A percentile compares a stretch with the other conserved stretches of the same genome.
Conservation (phyloP, 2,329 filamentous ascomycete species). For the Dactylella cylindrospora region DNA sequence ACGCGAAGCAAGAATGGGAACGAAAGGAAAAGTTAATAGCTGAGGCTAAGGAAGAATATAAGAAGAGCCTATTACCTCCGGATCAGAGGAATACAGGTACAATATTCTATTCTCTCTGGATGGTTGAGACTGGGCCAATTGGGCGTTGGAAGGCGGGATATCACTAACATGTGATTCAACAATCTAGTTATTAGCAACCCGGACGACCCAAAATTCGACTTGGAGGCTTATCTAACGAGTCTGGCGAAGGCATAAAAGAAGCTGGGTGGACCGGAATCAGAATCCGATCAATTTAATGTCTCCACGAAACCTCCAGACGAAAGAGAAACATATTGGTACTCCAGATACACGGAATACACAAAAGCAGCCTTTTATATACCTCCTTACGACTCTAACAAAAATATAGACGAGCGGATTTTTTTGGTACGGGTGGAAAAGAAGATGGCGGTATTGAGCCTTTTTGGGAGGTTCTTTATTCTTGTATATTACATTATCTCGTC, state of each 20-base stretch:
- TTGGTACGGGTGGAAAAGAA: background rate
- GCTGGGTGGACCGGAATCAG: no score
- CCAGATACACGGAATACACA: no score
- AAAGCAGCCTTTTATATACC: no score
- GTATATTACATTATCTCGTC: conserved; percentile 44
- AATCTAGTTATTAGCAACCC: conserved; percentile 70
- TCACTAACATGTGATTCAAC: conserved; percentile 31
- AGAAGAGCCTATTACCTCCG: conserved; percentile 68
- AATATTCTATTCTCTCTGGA: conserved; percentile 23
- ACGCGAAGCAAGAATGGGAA: conserved; percentile 78
- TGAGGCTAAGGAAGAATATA: conserved; percentile 87
- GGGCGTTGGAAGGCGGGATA: background rate
- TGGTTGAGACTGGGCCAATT: background rate
- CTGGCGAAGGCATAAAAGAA: conserved; percentile 52
- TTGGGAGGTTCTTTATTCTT: conserved; percentile 22
- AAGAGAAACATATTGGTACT: conserved; percentile 1
- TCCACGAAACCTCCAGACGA: no score
- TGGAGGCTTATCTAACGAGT: conserved; percentile 77
- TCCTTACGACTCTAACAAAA: background rate
- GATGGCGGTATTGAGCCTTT: background rate
- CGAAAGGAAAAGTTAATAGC: conserved; percentile 89
- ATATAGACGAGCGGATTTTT: conserved; percentile 2
- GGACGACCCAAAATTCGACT: conserved; percentile 85
- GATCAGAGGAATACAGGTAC: conserved; percentile 50
- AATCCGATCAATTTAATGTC: no score